Evolutionary conservation across 2,329 filamentous ascomycete species (phyloP), one percentile per base, ranked within the genome.

Genomic region (Colletotrichum navitas): DNA sequence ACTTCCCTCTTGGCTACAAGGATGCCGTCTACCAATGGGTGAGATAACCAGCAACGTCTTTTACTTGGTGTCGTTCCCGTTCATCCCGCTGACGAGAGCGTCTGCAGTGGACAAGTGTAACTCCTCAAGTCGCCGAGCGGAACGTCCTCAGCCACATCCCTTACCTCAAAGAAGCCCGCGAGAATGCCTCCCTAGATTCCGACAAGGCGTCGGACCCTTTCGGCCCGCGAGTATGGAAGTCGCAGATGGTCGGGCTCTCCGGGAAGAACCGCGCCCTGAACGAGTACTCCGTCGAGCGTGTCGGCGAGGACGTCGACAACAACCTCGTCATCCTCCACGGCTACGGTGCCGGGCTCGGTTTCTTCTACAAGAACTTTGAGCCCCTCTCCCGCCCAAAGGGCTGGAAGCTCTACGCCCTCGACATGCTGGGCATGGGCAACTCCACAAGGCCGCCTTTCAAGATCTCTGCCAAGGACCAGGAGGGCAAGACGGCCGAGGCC

Each of bases 311-410:
- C 5, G 89, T 90, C 0, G 92, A 97, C 58, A 92, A 98, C 78
- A 96, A 94, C 54, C 86, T 99, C 21, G 95, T 99, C 55, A 97
- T 99, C 90, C 85, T 99, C 5, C 96, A 99, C 79, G 96, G 96
- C 73, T 99, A 99, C 81, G 96, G 96, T 58, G 96, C 96, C 2
- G 96, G 96, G 0, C 87, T 99, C 0, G 96, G 95, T 29, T 98
- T 99, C 83, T 99, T 97, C 86, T 99, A 98, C 86, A 95, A 96
- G 83, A 99, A 99, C 80, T 97, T 97, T 72, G 96, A 99, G 81
- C 90, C 92, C 7, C 83, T 99, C 43, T 95, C 92, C 56, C 90
- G 95, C 24, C 84, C 90, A 1, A 85, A 88, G 36, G 94, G 95
- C 36, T 97, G 96, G 91, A 95, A 94, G 77, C 83, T 99, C 24